phyloP scores from a whole-genome alignment of 495 filamentous ascomycete genomes.

The Aspergillus sclerotioniger region DNA sequence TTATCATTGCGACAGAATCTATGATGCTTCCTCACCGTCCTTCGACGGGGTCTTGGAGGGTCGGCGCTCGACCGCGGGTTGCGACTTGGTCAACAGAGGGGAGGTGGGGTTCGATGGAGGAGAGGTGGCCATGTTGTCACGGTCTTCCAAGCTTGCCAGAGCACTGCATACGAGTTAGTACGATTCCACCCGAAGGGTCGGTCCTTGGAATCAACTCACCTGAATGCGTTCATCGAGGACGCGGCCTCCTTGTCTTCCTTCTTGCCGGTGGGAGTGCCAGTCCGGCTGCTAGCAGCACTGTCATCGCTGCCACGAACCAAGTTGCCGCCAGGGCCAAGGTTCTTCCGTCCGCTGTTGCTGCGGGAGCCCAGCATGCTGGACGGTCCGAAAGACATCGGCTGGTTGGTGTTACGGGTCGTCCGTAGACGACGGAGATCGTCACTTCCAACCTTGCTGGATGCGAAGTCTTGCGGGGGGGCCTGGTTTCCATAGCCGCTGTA shows the following conservation, averaged over 20 bases:
- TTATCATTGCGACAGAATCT: conserved; percentile 47
- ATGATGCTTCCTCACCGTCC: conserved; percentile 47
- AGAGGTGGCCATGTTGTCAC: conserved; percentile 56
- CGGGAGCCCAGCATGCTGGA: conserved; percentile 75
- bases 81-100: conserved; percentile 53
- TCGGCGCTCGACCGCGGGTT: conserved; percentile 46
- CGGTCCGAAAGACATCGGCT: conserved; percentile 62
- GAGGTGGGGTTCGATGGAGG: conserved; percentile 59
- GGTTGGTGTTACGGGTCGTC: conserved; percentile 61
- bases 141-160: conserved; percentile 55
- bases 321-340: conserved; percentile 67
- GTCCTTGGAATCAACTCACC: conserved; percentile 49
- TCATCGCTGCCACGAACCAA: conserved; percentile 73
- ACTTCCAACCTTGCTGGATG: conserved; percentile 77
- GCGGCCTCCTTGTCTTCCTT: conserved; percentile 66
- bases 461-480: conserved; percentile 65
- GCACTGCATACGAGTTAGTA: conserved; percentile 45
- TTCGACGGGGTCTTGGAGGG: conserved; percentile 51
- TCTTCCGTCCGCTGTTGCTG: conserved; percentile 80
- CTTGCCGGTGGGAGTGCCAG: conserved; percentile 75
- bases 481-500: conserved; percentile 66
- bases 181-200: conserved; percentile 4
- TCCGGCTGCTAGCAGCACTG: conserved; percentile 79
- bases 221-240: conserved; percentile 81
- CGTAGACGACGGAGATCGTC: conserved; percentile 84